Base-by-base conservation (phyloP, 2,329 filamentous ascomycete species). In the Apiospora marii region DNA sequence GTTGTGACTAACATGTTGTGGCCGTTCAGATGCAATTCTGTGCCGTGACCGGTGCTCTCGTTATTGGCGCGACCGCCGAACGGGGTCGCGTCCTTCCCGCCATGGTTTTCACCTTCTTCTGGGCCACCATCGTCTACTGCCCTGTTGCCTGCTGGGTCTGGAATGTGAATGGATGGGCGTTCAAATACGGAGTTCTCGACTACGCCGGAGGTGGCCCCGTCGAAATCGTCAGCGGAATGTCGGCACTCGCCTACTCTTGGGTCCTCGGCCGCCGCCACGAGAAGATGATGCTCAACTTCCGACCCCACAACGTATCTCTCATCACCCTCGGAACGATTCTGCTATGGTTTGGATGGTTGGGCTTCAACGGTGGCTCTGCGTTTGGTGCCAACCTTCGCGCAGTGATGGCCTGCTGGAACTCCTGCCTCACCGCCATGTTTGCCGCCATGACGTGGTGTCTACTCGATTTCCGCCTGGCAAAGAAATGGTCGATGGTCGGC, bases 251-350 rank as follows among this genome's bases (percentile, higher is more conserved):
- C 76, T 99, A 98, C 86, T 98, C 95, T 2, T 93, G 94, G 94
- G 92, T 98, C 49, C 93, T 99, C 74, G 96, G 96, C 77, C 94
- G 95, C 80, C 94, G 96, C 77, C 96, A 98, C 86, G 96, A 98
- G 87, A 96, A 95, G 87, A 98, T 98, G 95, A 98, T 98, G 94
- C 91, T 98, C 85, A 98, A 98, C 89, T 98, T 98, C 90, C 94
- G 96, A 77, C 96, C 96, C 24, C 96, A 99, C 88, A 99, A 99
- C 87, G 96, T 98, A 77, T 98, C 95, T 7, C 90, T 98, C 80
- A 98, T 99, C 84, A 95, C 96, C 0, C 92, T 98, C 78, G 96
- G 96, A 75, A 98, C 96, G 4, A 90, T 98, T 76, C 90, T 99
- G 79, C 94, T 99, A 72, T 98, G 95, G 95, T 98, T 98, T 80